Percentiles rank a stretch among this genome's conserved stretches.
phyloP scores from a whole-genome alignment of 805 yeast species.

The Clavispora fructus region DNA sequence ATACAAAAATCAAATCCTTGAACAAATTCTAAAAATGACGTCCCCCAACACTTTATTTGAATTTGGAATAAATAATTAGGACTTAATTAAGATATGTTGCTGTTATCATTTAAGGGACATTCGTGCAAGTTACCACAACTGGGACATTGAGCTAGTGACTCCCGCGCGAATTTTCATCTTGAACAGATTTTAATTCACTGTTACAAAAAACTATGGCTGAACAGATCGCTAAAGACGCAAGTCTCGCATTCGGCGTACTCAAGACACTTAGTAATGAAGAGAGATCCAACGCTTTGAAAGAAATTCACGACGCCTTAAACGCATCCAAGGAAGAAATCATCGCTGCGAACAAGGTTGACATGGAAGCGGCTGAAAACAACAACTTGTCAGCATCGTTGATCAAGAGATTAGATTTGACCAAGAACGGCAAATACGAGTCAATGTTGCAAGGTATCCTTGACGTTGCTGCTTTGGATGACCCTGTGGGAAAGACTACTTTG shows the following conservation, averaged over 20 bases:
- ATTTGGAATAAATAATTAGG: not conserved
- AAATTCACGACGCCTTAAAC: conserved; percentile 65
- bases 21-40: too few species aligned
- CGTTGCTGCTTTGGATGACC: conserved; percentile 85
- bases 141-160: not conserved
- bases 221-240: conserved; percentile 74
- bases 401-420: conserved; percentile 78
- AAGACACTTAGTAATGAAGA: conserved; percentile 72
- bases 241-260: conserved; percentile 73
- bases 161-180: not conserved
- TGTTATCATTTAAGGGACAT: too few species aligned
- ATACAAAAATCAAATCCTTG: too few species aligned
- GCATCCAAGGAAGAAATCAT: conserved; percentile 58
- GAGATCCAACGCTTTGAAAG: conserved; percentile 66
- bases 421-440: conserved; percentile 79
- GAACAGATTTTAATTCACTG: not conserved
- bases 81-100: too few species aligned
- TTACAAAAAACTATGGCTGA: conserved; percentile 50
- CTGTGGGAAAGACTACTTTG: conserved; percentile 82
- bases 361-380: conserved; percentile 60
- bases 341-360: conserved; percentile 68
- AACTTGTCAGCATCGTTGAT: conserved; percentile 66
- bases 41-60: too few species aligned
- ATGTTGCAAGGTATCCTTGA: conserved; percentile 95
- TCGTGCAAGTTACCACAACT: too few species aligned